Conservation (phyloP, 441 rosid species). For the Oxalis stricta region DNA sequence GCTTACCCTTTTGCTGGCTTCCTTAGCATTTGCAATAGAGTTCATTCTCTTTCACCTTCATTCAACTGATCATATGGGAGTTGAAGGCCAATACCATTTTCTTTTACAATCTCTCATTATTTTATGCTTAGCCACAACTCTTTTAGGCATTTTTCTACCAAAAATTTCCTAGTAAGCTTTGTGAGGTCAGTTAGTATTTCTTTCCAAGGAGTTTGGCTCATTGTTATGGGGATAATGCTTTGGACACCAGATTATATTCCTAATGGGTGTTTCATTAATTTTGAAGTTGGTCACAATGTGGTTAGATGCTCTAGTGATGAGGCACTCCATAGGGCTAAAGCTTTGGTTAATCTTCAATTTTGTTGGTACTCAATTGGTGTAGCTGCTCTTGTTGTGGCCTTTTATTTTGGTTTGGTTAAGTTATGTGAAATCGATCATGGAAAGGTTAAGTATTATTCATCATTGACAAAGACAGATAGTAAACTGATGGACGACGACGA, state of each 20-base stretch:
- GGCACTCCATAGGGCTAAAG: constrained; percentile 51
- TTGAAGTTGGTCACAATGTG: constrained; percentile 57
- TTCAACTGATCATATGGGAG: constrained; percentile 67
- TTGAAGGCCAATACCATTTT: constrained; percentile 76
- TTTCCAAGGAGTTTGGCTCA: constrained; percentile 73
- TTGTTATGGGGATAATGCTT: constrained; percentile 59
- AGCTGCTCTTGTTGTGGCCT: constrained; percentile 28
- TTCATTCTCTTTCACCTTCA: constrained; percentile 72
- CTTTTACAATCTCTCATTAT: constrained; percentile 43
- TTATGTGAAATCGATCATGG: too few relatives aligned
- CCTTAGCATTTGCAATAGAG: constrained; percentile 55
- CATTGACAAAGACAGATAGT: constrained; percentile 27
- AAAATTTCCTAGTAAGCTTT: constrained; percentile 53
- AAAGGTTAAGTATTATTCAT: constrained; percentile 22
- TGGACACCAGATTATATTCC: constrained; percentile 69
- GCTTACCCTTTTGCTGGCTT: constrained; percentile 39
- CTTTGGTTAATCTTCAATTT: constrained; percentile 60
- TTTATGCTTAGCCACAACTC: constrained; percentile 46
- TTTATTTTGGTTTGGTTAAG: constrained; percentile 31
- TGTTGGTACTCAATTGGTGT: constrained; percentile 46
- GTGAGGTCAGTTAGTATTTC: constrained; percentile 49
- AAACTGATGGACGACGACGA: constrained; percentile 22
- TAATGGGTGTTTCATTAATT: constrained; percentile 48
- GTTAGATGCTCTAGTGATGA: constrained; percentile 41
- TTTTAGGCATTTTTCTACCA: constrained; percentile 43